Base-by-base conservation (phyloP, 306 rosid genomes). In the Begonia loranthoides region DNA sequence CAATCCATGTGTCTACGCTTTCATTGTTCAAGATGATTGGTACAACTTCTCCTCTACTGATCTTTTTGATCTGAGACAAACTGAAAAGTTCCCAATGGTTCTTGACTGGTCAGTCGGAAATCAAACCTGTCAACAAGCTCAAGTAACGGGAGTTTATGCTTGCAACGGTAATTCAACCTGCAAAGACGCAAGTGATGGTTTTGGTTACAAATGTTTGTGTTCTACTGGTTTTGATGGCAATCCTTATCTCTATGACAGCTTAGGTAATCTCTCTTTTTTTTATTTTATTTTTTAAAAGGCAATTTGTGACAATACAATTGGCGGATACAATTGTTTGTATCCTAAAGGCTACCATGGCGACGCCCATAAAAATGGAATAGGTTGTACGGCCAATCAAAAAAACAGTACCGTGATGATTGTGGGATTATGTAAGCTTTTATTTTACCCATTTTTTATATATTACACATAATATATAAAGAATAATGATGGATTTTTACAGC, bases 191-290 rank as follows among this genome's bases (percentile, higher is more conserved):
- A 12, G 13, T 4, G 13, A 79, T n/a, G n/a, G n/a, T n/a, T n/a
- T n/a, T n/a, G n/a, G n/a, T n/a, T n/a, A n/a, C n/a, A n/a, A n/a
- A n/a, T n/a, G n/a, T n/a, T n/a, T n/a, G n/a, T n/a, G n/a, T n/a
- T n/a, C n/a, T n/a, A n/a, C n/a, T n/a, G n/a, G 81, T 14, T 79
- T 12, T 12, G 15, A n/a, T 1, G 85, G 86, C 4, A 75, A 64
- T 24, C 79, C 74, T 15, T 79, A 69, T 58, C 70, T 70, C 6
- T 16, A 3, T 17, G 8, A 54, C n/a, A 81, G 72, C 50, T n/a
- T n/a, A n/a, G n/a, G n/a, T n/a, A n/a, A n/a, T n/a, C n/a, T n/a
- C n/a, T n/a, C n/a, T n/a, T n/a, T n/a, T n/a, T n/a, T n/a, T n/a
- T n/a, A n/a, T n/a, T n/a, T n/a, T n/a, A n/a, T n/a, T n/a, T n/a